These are phyloP conservation scores for Astathelohania contejeani DNA, from an alignment of 371 early-diverging fungal species.

Conservation along the genomic window DNA sequence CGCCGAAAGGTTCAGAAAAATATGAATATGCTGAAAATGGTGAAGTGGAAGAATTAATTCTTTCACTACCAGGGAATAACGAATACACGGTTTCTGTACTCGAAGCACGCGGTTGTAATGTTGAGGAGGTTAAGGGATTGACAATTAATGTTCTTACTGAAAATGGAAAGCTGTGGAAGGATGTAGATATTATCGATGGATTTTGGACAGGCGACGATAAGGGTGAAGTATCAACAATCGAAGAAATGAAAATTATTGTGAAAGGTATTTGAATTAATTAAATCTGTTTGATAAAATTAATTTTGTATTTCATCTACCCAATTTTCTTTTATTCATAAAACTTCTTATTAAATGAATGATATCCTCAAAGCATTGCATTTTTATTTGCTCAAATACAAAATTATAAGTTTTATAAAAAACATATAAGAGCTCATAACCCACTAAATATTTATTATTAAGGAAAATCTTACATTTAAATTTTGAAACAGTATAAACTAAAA, in stretches of 20 bases:
- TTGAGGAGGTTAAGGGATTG: not conserved
- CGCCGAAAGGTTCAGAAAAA: not conserved
- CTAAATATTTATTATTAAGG: too few relatives aligned
- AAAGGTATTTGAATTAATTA: not conserved
- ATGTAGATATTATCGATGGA: constrained; percentile 3
- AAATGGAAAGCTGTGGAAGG: constrained; percentile 4
- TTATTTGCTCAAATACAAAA: too few relatives aligned
- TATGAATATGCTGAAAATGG: constrained; percentile 7
- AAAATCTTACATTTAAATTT: too few relatives aligned
- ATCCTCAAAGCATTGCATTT: too few relatives aligned
- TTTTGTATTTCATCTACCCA: too few relatives aligned
- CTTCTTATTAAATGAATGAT: too few relatives aligned
- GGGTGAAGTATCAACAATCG: not conserved
- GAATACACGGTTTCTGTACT: constrained; percentile 11
- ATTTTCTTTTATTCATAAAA: too few relatives aligned
- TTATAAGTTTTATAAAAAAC: too few relatives aligned
- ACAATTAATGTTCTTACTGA: constrained; percentile 9
- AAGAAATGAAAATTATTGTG: not conserved
- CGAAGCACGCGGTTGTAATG: constrained; percentile 11
- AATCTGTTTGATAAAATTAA: not conserved
- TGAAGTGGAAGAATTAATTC: constrained; percentile 3
- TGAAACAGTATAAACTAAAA: too few relatives aligned
- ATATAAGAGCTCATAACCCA: too few relatives aligned
- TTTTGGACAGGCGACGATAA: not conserved
- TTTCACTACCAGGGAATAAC: constrained; percentile 6